Percentiles rank a stretch among this genome's conserved stretches.
Evolutionary conservation across 345 rosid species (phyloP).

Genomic region (Limnanthes douglasii): DNA sequence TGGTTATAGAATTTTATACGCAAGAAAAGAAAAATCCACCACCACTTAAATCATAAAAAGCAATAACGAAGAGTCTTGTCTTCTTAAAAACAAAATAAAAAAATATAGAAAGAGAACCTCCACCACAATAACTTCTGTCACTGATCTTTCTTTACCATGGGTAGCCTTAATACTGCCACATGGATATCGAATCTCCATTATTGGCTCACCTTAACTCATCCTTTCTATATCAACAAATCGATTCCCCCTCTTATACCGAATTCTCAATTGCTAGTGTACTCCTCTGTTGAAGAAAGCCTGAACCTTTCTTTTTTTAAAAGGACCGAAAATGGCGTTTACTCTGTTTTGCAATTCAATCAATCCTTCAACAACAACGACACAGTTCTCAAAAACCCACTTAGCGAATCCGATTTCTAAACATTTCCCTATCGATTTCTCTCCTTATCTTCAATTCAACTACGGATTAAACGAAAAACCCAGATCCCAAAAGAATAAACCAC

Average conservation of each 20-base stretch:
- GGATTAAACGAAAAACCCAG: constrained; percentile 15
- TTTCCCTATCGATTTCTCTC: constrained; percentile 23
- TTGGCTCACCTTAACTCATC: constrained; percentile 7
- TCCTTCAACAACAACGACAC: constrained; percentile 25
- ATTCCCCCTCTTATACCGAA: constrained; percentile 7
- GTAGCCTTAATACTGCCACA: constrained; percentile 22
- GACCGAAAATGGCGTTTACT: constrained; percentile 42
- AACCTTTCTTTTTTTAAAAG: neutral
- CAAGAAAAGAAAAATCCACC: no score
- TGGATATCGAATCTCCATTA: constrained; percentile 15
- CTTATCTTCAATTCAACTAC: no score
- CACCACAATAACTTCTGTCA: no score
- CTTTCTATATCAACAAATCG: constrained; percentile 10
- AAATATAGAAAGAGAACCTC: no score
- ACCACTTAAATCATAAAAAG: no score
- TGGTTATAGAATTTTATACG: no score
- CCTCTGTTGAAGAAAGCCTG: neutral
- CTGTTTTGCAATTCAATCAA: constrained; percentile 29
- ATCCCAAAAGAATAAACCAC: no score
- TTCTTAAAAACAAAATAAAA: no score
- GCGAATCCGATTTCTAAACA: constrained; percentile 17
- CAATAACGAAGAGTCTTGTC: no score
- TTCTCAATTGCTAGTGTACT: no score
- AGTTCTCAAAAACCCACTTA: constrained; percentile 35
- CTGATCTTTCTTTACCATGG: neutral